These are phyloP conservation scores for Fraxinus velutina DNA, from an alignment of 305 asterid genomes.

Conservation along the genomic window DNA sequence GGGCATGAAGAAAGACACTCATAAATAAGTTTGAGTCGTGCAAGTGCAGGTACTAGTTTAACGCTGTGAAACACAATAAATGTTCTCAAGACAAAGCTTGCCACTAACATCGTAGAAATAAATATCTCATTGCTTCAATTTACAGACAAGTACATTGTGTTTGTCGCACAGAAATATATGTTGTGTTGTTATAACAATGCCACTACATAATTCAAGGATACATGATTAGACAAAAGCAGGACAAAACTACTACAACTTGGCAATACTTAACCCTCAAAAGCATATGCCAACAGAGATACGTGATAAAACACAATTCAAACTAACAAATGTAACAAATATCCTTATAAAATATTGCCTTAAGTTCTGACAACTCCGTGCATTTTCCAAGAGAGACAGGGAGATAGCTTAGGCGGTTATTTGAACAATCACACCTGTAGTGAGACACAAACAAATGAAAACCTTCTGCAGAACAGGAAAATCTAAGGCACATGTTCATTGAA, in stretches of 20 bases:
- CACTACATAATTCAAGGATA: background rate
- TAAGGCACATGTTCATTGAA: slow-evolving; percentile 11
- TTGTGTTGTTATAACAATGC: background rate
- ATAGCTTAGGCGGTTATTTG: slow-evolving; percentile 61
- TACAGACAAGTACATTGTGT: background rate
- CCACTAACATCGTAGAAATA: background rate
- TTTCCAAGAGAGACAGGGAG: slow-evolving; percentile 78
- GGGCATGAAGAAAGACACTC: background rate
- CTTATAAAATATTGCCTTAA: slow-evolving; percentile 55
- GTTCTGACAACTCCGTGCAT: slow-evolving; percentile 61
- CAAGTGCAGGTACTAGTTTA: background rate
- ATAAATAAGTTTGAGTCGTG: background rate
- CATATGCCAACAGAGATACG: slow-evolving; percentile 1
- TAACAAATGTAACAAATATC: slow-evolving; percentile 6
- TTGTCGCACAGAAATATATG: background rate
- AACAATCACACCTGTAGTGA: slow-evolving; percentile 81
- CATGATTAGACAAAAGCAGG: background rate
- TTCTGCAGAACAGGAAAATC: slow-evolving; percentile 23
- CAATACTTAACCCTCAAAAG: background rate
- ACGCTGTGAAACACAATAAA: background rate
- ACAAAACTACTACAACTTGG: background rate
- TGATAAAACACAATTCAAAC: background rate
- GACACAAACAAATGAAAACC: slow-evolving; percentile 24
- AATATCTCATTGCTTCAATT: background rate
- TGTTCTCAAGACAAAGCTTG: background rate